Base-by-base conservation (phyloP, 164 flowering plant species). In the Vitis rupestris region DNA sequence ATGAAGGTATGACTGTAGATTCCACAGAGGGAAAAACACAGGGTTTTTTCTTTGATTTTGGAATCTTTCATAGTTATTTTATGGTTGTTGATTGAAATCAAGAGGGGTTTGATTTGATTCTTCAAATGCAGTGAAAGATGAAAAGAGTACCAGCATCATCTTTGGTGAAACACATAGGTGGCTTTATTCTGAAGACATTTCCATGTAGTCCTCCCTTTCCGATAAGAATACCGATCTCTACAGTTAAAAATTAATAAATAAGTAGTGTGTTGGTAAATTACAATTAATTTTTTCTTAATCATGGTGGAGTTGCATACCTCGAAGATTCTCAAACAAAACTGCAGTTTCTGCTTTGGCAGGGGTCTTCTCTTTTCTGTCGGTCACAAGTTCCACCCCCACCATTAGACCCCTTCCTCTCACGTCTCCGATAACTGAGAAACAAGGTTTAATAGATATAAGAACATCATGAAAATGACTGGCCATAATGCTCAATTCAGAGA, bases 171-270 rank as follows among this genome's bases (percentile, higher is more conserved):
- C 98, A 95, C 98, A 93, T 95, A 0, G 99, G 99, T 53, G 99
- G 97, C 74, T 91, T 93, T 76, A 95, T 82, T 71, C 99, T 80
- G 86, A 95, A 95, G 17, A 93, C 97, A 71, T 90, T 95, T 50
- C 92, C 97, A 73, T 95, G 96, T 27, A 92, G 73, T 31, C 99
- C 98, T 19, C 99, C 97, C 81, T 95, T 95, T 30, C 99, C 99
- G 14, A 93, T 86, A 17, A 93, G 82, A 65, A 95, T 68, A 23
- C 99, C 98, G n/a, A 91, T 85, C 67, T 95, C 99, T 95, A 70
- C 82, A 83, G 44, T 37, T 53, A 62, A 29, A 17, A 75, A 63
- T 12, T 48, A 51, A 48, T 8, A 69, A 54, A 63, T 27, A 3
- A 59, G 49, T 27, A 59, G 59, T 71, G 14, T 11, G 29, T 13